These are phyloP conservation scores for Elsinoe australis DNA, from an alignment of 2,329 filamentous ascomycete species.

Conservation along the genomic window DNA sequence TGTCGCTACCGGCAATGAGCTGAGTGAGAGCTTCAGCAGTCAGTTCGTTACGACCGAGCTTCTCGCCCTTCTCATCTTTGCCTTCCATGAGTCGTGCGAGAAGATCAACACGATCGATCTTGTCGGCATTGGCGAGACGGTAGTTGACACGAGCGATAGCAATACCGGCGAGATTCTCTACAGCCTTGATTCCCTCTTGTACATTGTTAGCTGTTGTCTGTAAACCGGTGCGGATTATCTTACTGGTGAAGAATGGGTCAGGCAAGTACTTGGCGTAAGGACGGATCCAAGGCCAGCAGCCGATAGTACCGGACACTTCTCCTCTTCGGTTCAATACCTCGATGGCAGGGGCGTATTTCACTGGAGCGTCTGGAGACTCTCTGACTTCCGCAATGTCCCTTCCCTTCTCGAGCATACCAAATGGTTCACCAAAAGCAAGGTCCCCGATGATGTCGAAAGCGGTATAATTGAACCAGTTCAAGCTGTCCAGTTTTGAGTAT, in stretches of 20 bases:
- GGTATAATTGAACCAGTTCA: slow-evolving; percentile 72
- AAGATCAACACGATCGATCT: slow-evolving; percentile 65
- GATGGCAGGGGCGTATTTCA: slow-evolving; percentile 68
- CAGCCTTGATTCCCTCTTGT: slow-evolving; percentile 59
- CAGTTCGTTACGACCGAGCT: slow-evolving; percentile 68
- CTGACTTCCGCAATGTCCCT: slow-evolving; percentile 70
- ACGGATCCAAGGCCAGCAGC: slow-evolving; percentile 64
- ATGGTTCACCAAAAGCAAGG: slow-evolving; percentile 66
- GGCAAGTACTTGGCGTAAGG: slow-evolving; percentile 74
- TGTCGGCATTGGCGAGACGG: slow-evolving; percentile 58
- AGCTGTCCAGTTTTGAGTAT: slow-evolving; percentile 60
- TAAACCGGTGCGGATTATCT: neutral
- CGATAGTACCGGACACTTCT: slow-evolving; percentile 71
- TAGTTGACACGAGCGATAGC: slow-evolving; percentile 73
- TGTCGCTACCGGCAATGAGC: slow-evolving; percentile 72
- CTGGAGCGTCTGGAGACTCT: slow-evolving; percentile 50
- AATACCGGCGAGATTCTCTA: slow-evolving; percentile 77
- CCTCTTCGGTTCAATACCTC: slow-evolving; percentile 83
- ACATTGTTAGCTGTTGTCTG: neutral
- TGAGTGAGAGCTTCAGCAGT: slow-evolving; percentile 86
- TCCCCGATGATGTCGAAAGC: slow-evolving; percentile 54
- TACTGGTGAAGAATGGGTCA: slow-evolving; percentile 65
- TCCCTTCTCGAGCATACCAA: slow-evolving; percentile 74
- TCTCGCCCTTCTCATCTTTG: slow-evolving; percentile 68
- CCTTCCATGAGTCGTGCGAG: slow-evolving; percentile 79